Evolutionary conservation across 1,284 basidiomycete species (phyloP).

Genomic region (Cystobasidium slooffiae): DNA sequence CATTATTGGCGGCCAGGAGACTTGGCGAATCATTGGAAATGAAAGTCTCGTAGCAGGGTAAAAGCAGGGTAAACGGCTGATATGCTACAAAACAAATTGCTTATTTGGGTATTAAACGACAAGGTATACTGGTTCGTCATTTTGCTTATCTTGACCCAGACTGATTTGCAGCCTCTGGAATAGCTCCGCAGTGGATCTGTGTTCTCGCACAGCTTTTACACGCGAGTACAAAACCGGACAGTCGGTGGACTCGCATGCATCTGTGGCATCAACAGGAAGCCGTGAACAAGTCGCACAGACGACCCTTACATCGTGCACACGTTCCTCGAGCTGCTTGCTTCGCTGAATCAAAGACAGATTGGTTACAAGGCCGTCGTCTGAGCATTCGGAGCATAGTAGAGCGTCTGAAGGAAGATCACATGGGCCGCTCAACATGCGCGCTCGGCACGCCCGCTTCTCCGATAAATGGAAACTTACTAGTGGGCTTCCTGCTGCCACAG

Average conservation of each 20-base stretch:
- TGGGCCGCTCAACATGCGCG: background rate
- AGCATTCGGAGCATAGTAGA: slow-evolving; percentile 69
- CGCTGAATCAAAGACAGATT: slow-evolving; percentile 66
- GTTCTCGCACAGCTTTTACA: slow-evolving; percentile 67
- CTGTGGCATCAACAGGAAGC: slow-evolving; percentile 65
- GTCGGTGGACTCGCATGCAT: slow-evolving; percentile 78
- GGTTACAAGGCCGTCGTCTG: slow-evolving; percentile 63
- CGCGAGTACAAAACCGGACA: slow-evolving; percentile 80
- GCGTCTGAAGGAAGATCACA: background rate
- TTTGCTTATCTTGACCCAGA: background rate
- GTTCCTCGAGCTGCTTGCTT: slow-evolving; percentile 66
- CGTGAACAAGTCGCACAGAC: slow-evolving; percentile 74
- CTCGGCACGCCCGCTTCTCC: background rate
- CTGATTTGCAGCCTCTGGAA: slow-evolving; percentile 7
- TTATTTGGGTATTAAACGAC: slow-evolving; percentile 40
- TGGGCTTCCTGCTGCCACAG: slow-evolving; percentile 44
- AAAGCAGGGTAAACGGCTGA: background rate
- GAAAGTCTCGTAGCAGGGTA: slow-evolving; percentile 5
- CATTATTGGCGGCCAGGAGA: background rate
- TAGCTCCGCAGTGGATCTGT: slow-evolving; percentile 56
- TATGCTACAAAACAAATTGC: background rate
- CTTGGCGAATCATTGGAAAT: slow-evolving; percentile 11
- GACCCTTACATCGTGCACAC: slow-evolving; percentile 65
- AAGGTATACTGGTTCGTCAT: slow-evolving; percentile 28
- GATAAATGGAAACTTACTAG: slow-evolving; percentile 14